Percentiles rank a stretch among this genome's conserved stretches.
These are phyloP conservation scores for Lactifluus piperatus DNA, from an alignment of 768 basidiomycete species.

Conservation along the genomic window DNA sequence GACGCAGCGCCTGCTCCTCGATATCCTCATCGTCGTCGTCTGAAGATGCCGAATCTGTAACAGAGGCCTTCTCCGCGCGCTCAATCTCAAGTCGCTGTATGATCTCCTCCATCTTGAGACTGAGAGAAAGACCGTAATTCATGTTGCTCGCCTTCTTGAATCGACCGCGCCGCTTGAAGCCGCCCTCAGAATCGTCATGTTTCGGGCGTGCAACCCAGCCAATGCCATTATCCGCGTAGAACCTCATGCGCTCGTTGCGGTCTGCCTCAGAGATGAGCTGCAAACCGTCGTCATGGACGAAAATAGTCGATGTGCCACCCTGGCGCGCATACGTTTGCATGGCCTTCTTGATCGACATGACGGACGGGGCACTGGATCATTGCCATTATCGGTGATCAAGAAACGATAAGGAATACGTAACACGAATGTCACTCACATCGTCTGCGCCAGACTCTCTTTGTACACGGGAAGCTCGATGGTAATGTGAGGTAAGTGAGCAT, in stretches of 20 bases:
- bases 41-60: constrained; percentile 28
- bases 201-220: constrained; percentile 79
- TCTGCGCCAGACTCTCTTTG: constrained; percentile 75
- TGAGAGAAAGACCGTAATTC: constrained; percentile 73
- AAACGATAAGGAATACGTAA: not conserved
- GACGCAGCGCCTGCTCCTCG: constrained; percentile 63
- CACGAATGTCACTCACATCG: constrained; percentile 49
- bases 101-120: constrained; percentile 48
- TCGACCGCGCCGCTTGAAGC: constrained; percentile 73
- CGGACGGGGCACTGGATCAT: constrained; percentile 51
- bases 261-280: constrained; percentile 58
- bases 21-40: constrained; percentile 41
- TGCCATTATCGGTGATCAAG: not conserved
- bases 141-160: constrained; percentile 95
- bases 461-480: constrained; percentile 84
- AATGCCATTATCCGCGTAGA: constrained; percentile 71
- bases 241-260: constrained; percentile 54
- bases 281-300: constrained; percentile 79
- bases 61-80: constrained; percentile 27
- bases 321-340: constrained; percentile 92
- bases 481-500: constrained; percentile 59
- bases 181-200: constrained; percentile 51
- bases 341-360: constrained; percentile 71
- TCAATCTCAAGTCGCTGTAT: constrained; percentile 40
- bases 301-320: constrained; percentile 71